phyloP scores from a whole-genome alignment of 805 yeast genomes.

The Torulaspora maleeae region DNA sequence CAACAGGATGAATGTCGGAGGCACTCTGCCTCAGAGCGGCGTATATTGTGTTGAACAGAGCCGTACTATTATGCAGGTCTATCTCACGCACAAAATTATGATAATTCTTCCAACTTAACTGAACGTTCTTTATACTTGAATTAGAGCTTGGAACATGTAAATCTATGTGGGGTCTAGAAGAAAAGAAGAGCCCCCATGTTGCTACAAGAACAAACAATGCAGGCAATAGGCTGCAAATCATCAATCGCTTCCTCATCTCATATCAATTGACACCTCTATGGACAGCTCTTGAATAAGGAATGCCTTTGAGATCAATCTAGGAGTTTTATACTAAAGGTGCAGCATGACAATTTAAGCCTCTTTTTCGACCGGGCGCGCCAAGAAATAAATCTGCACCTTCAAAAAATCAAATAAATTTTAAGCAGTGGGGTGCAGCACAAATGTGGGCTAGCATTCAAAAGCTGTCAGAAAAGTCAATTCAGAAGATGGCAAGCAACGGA shows the following conservation, averaged over 20 bases:
- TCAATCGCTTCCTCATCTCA: not conserved
- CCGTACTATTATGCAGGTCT: constrained; percentile 47
- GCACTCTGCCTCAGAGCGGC: constrained; percentile 50
- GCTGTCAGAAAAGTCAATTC: too few species aligned
- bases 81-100: constrained; percentile 29
- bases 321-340: too few species aligned
- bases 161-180: not conserved
- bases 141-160: not conserved
- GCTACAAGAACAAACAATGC: not conserved
- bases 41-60: constrained; percentile 51
- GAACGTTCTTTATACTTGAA: not conserved
- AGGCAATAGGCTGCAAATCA: not conserved
- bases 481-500: too few species aligned
- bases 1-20: constrained; percentile 50
- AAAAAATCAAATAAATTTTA: too few species aligned
- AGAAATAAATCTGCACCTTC: not conserved
- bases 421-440: too few species aligned
- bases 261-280: not conserved
- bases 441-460: too few species aligned
- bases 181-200: not conserved
- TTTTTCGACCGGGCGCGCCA: not conserved
- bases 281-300: not conserved
- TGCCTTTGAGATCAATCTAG: not conserved
- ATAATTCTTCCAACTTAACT: constrained; percentile 24
- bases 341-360: not conserved